Evolutionary conservation across 371 early-diverging fungal genomes (phyloP).

Genomic region (Zancudomyces culisetae): DNA sequence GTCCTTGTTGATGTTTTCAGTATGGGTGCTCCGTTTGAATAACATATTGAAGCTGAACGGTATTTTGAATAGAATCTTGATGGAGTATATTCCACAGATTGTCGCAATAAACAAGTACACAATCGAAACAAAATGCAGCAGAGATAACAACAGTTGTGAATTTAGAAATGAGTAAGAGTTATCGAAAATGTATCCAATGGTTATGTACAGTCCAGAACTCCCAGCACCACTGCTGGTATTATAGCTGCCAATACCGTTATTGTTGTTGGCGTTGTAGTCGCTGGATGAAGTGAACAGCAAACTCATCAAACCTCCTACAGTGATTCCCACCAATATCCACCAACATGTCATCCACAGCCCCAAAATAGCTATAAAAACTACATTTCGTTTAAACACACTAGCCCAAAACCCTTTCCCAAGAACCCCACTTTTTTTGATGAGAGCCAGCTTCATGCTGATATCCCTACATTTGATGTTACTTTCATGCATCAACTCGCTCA

Average conservation of each 20-base stretch:
- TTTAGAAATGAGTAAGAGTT: background rate
- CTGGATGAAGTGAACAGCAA: background rate
- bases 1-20: background rate
- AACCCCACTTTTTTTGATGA: background rate
- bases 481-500: background rate
- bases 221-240: background rate
- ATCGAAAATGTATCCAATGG: background rate
- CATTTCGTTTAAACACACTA: background rate
- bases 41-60: too few relatives aligned
- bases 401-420: background rate
- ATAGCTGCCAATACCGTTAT: background rate
- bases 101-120: background rate
- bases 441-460: background rate
- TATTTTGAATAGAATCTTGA: too few relatives aligned
- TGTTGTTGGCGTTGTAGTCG: background rate
- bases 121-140: background rate
- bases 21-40: background rate
- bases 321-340: background rate
- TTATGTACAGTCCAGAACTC: background rate
- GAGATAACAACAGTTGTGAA: background rate
- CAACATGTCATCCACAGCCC: background rate
- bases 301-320: background rate
- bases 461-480: background rate
- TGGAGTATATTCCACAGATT: background rate
- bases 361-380: background rate